Base-by-base conservation (phyloP, 352 stramenopile genomes). In the Phytophthora melonis region DNA sequence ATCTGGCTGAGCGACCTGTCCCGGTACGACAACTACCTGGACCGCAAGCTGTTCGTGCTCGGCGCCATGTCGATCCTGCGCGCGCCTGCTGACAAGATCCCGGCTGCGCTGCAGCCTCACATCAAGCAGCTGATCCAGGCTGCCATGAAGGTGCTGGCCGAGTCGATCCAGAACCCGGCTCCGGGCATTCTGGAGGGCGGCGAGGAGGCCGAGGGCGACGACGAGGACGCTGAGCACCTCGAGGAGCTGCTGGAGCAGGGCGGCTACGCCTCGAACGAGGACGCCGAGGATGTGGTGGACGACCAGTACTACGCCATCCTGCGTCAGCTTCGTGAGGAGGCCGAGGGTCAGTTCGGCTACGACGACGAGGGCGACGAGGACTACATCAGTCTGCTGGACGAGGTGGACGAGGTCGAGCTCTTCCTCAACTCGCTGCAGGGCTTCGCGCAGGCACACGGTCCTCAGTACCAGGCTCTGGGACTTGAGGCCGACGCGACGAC, bases 261-360 rank as follows among this genome's bases (percentile, higher is more conserved):
- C 47, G 95, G 93, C 25, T 98, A 98, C 74, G 93, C 83, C 49
- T 94, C 86, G 45, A 82, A 93, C 67, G 83, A 96, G 58, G 87
- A 96, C 65, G 93, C 97, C 43, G 93, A 99, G 69, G 95, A 98
- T 66, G 94, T 98, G 25, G 91, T 93, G 55, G 97, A 99, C 68
- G 91, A 97, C 65, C 89, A 97, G 63, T 98, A 98, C 74, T 97
- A 98, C 71, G 90, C 91, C 13, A 99, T 98, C 63, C 82, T 98
- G 57, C 93, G 96, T 61, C 93, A 98, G 87, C 57, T 95, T 72
- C 94, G 90, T 63, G 92, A 98, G 63, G 91, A 98, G 63, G 94
- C 95, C 36, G 84, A 88, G 16, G 84, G 81, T 61, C 79, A 82
- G 62, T 93, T 83, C 52, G 78, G 84, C 62, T 91, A 85, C 63